Conservation (phyloP, 805 yeast genomes). For the Diddensiella transvaalensis region DNA sequence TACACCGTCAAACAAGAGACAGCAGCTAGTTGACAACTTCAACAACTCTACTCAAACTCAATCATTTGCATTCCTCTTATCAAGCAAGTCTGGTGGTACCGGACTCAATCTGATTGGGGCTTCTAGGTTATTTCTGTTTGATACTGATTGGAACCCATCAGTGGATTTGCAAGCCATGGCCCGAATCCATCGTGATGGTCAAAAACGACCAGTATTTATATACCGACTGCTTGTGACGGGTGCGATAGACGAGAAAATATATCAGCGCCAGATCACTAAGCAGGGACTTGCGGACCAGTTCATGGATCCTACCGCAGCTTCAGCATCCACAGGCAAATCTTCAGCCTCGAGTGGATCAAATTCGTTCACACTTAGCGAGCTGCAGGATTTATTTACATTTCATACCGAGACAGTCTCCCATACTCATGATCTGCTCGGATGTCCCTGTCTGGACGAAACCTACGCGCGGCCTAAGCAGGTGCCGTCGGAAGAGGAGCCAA, state of each 20-base stretch:
- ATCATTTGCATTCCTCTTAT: conserved; percentile 65
- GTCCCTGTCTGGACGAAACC: conserved; percentile 46
- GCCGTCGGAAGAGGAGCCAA: not conserved
- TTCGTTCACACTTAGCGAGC: conserved; percentile 63
- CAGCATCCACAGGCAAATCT: conserved; percentile 1
- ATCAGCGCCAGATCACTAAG: conserved; percentile 87
- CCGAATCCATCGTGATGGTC: conserved; percentile 92
- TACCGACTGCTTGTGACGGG: conserved; percentile 86
- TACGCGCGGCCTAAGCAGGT: conserved; percentile 33
- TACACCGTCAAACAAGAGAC: conserved; percentile 65
- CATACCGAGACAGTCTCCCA: conserved; percentile 27
- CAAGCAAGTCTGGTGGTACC: conserved; percentile 91
- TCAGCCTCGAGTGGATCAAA: conserved; percentile 35
- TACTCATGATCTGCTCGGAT: conserved; percentile 37
- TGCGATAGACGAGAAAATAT: conserved; percentile 88
- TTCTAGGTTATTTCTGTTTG: conserved; percentile 76
- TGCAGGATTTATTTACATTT: conserved; percentile 71
- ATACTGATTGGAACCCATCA: conserved; percentile 97
- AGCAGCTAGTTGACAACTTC: conserved; percentile 62
- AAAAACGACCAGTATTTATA: conserved; percentile 67
- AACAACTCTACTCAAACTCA: conserved; percentile 44
- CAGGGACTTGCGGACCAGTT: conserved; percentile 73
- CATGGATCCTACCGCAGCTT: conserved; percentile 36
- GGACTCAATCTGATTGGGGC: conserved; percentile 92
- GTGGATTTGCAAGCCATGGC: conserved; percentile 94